Conservation (phyloP, 2,329 filamentous ascomycete genomes). For the Leptographium galeiforme region DNA sequence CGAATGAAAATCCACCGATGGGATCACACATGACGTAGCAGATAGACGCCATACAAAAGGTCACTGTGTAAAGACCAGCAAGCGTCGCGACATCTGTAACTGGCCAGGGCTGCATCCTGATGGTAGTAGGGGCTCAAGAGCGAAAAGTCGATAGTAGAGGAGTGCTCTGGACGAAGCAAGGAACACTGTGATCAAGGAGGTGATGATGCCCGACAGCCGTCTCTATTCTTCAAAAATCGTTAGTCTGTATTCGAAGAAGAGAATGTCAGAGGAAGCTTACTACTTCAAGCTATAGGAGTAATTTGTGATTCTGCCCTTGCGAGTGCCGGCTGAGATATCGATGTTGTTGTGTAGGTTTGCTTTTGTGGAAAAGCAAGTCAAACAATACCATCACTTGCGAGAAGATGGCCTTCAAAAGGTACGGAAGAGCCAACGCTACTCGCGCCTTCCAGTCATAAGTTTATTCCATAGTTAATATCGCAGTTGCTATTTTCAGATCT, state of each 20-base stretch:
- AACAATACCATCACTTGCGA: background rate
- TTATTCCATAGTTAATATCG: too few species aligned
- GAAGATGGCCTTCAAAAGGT: background rate
- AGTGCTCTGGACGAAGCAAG: background rate
- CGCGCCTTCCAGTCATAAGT: background rate
- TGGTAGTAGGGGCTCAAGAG: background rate
- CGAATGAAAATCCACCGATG: background rate
- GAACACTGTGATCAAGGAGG: background rate
- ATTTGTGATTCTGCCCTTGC: background rate
- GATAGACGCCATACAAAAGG: background rate
- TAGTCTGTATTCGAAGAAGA: background rate
- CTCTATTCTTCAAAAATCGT: background rate
- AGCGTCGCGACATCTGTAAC: background rate
- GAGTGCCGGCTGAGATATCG: background rate
- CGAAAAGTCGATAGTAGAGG: too few species aligned
- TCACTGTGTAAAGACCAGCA: background rate
- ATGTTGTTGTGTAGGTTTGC: background rate
- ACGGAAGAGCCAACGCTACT: background rate
- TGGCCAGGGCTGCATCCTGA: background rate
- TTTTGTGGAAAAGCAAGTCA: background rate
- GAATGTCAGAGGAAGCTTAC: background rate
- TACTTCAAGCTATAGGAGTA: background rate
- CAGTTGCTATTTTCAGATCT: too few species aligned
- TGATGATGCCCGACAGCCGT: background rate
- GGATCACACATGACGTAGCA: conserved; percentile 1